Base-by-base conservation (phyloP, 73 alveolate species). In the Loxodes magnus region DNA sequence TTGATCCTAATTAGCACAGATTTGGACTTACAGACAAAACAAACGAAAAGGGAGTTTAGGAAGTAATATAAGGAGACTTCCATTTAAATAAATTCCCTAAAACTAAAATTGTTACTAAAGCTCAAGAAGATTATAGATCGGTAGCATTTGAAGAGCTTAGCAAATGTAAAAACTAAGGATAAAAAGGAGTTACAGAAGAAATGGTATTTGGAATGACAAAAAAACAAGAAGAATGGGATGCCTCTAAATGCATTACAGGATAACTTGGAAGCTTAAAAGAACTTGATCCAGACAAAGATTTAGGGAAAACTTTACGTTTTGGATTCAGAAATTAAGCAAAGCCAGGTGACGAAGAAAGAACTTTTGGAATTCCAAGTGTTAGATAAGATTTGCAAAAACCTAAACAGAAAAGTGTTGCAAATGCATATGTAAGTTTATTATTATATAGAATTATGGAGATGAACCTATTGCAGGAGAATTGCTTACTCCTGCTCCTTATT, bases 391-490 rank as follows among this genome's bases (percentile, higher is more conserved):
- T 84, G 26, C 89, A 83, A n/a, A 65, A 50, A 35, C 72, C 67
- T 51, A 73, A 56, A 39, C 33, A 59, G 66, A 79, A 69, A 38
- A 74, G 88, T 28, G 87, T 84, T 30, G 81, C 90, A 4, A 93
- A 84, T 63, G 74, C 69, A 30, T 56, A 75, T 33, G 67, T 64
- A 52, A 54, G 30, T 5, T 56, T 21, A 56, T 3, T 3, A 17
- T 15, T 43, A n/a, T 17, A 26, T 42, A 70, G 69, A 84, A 84
- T 57, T 84, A 84, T 69, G 96, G 96, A 4, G 96, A 84, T 62
- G 96, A 84, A 48, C 92, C 96, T n/a, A 88, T 77, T 35, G 96
- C 79, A 10, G 83, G 73, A 24, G 87, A 84, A 51, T 39, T 84
- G 37, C 44, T 84, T 34, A 79, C 68, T 77, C 96, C 96, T 4